A percentile compares a stretch with the other conserved stretches of the same genome.
Evolutionary conservation across 495 filamentous ascomycete species (phyloP).

Genomic region (Aspergillus ostianus): DNA sequence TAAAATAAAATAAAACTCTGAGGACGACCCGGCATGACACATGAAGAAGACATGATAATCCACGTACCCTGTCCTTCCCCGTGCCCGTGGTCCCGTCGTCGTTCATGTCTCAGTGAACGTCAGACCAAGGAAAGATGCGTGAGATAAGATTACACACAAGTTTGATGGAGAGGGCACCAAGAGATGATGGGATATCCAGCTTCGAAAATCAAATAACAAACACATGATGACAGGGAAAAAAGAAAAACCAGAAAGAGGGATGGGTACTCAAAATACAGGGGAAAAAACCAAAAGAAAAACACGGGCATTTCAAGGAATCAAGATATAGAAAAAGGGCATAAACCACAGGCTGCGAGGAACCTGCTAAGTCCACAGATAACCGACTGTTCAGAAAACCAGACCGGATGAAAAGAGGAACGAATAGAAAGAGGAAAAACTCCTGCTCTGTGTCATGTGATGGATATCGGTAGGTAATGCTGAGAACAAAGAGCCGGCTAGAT

Average conservation of each 20-base stretch:
- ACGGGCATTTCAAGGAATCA: constrained; percentile 8
- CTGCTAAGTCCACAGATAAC: constrained; percentile 12
- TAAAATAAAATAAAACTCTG: constrained; percentile 23
- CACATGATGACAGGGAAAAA: constrained; percentile 16
- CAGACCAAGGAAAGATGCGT: constrained; percentile 34
- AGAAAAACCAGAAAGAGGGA: constrained; percentile 9
- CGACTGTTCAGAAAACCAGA: constrained; percentile 8
- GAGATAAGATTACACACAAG: constrained; percentile 43
- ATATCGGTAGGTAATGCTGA: constrained; percentile 33
- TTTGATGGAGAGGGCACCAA: constrained; percentile 29
- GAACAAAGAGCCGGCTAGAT: constrained; percentile 43
- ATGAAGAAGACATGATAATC: constrained; percentile 43
- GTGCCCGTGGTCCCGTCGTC: constrained; percentile 30
- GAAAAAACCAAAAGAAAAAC: constrained; percentile 11
- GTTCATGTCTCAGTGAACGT: constrained; percentile 29
- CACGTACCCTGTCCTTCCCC: constrained; percentile 34
- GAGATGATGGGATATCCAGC: constrained; percentile 46
- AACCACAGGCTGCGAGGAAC: background rate
- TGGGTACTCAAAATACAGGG: constrained; percentile 14
- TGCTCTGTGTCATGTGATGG: constrained; percentile 42
- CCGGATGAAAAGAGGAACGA: constrained; percentile 9
- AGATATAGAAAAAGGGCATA: background rate
- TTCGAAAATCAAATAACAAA: constrained; percentile 32
- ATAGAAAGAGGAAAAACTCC: constrained; percentile 18
- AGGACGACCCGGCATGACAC: constrained; percentile 44